phyloP scores from a whole-genome alignment of 2,329 filamentous ascomycete genomes.

The Penicillium brasilianum region DNA sequence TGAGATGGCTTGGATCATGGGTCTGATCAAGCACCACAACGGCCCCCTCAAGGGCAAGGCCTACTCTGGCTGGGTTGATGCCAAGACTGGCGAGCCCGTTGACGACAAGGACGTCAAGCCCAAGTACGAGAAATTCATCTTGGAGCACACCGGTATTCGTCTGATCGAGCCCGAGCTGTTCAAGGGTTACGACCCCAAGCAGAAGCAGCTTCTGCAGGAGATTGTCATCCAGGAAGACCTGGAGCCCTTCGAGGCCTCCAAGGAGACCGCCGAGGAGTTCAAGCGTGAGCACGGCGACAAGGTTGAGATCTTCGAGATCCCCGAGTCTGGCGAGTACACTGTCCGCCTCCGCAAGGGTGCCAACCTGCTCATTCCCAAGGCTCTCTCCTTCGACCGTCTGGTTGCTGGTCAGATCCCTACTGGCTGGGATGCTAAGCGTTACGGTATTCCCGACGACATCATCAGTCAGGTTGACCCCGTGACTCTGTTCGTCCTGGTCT shows the following conservation, averaged over 20 bases:
- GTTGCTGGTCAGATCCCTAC: slow-evolving; percentile 97
- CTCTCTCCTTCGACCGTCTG: slow-evolving; percentile 92
- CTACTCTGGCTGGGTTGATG: slow-evolving; percentile 95
- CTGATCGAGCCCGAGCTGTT: slow-evolving; percentile 97
- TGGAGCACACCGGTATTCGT: slow-evolving; percentile 96
- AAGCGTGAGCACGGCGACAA: slow-evolving; percentile 96
- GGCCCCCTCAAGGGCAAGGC: slow-evolving; percentile 93
- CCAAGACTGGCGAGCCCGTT: slow-evolving; percentile 91
- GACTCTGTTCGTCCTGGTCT: slow-evolving; percentile 92
- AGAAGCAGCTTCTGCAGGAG: slow-evolving; percentile 98
- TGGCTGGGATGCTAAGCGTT: slow-evolving; percentile 95
- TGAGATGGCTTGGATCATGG: slow-evolving; percentile 99
- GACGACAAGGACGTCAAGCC: slow-evolving; percentile 97
- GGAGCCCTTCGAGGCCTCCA: slow-evolving; percentile 94
- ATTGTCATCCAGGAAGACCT: slow-evolving; percentile 97
- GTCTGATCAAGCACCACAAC: slow-evolving; percentile 98
- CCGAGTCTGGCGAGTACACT: slow-evolving; percentile 90
- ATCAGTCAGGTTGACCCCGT: slow-evolving; percentile 97
- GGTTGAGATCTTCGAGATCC: slow-evolving; percentile 94
- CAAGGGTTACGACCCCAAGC: slow-evolving; percentile 94
- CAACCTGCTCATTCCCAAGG: slow-evolving; percentile 93
- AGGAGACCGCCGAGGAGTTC: slow-evolving; percentile 97
- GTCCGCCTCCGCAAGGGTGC: slow-evolving; percentile 96
- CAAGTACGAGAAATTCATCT: slow-evolving; percentile 96
- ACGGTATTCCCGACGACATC: slow-evolving; percentile 96